A percentile compares a stretch with the other conserved stretches of the same genome.
These are phyloP conservation scores for Saturnispora zaruensis DNA, from an alignment of 805 yeast genomes.

Conservation along the genomic window DNA sequence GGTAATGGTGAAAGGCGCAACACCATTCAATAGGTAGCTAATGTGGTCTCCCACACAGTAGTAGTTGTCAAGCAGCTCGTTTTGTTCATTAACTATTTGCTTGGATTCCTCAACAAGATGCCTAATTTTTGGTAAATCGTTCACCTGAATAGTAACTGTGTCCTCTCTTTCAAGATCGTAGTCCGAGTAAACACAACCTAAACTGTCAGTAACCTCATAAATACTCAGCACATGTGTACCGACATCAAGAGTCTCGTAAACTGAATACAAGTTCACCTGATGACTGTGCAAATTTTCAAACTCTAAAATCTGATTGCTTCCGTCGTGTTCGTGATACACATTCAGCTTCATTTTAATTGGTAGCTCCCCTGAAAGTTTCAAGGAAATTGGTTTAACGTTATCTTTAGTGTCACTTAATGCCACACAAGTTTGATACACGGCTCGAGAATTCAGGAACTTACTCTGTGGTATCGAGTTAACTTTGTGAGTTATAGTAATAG, in stretches of 20 bases:
- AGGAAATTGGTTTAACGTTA: conserved; percentile 41
- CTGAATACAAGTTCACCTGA: conserved; percentile 31
- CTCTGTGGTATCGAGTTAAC: conserved; percentile 60
- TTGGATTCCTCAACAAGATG: conserved; percentile 30
- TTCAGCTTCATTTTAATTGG: conserved; percentile 56
- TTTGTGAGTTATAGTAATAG: conserved; percentile 37
- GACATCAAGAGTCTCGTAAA: conserved; percentile 47
- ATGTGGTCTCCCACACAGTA: conserved; percentile 93
- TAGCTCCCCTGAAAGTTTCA: conserved; percentile 53
- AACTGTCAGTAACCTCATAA: conserved; percentile 50
- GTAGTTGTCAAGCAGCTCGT: conserved; percentile 28
- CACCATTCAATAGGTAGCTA: conserved; percentile 65
- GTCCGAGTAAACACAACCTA: conserved; percentile 53
- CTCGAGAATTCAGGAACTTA: conserved; percentile 16
- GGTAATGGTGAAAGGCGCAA: conserved; percentile 67
- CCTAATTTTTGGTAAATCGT: conserved; percentile 67
- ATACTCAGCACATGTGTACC: conserved; percentile 65
- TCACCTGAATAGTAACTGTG: conserved; percentile 44
- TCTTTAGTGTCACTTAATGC: conserved; percentile 20
- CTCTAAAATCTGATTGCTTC: conserved; percentile 39
- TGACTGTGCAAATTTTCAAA: conserved; percentile 35
- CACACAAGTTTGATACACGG: conserved; percentile 24
- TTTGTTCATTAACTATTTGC: conserved; percentile 6
- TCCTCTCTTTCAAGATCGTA: conserved; percentile 25
- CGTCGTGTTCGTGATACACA: conserved; percentile 52